A percentile compares a stretch with the other conserved stretches of the same genome.
Evolutionary conservation across 805 yeast genomes (phyloP).

Genomic region (Hanseniaspora mollemarum): DNA sequence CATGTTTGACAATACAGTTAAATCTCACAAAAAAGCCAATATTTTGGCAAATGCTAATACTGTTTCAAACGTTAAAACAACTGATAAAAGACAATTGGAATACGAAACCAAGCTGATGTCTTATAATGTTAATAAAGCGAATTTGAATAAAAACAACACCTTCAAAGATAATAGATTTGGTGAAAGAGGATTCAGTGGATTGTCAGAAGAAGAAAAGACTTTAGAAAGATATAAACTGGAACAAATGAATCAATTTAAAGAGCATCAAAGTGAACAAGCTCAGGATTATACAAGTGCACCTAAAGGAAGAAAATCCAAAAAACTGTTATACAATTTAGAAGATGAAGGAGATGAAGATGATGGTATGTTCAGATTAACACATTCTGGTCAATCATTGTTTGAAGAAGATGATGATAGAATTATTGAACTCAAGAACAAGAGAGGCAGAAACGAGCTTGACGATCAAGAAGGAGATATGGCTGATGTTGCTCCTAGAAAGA

Average conservation of each 20-base stretch:
- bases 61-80: slow-evolving; percentile 55
- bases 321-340: slow-evolving; percentile 60
- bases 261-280: slow-evolving; percentile 54
- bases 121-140: slow-evolving; percentile 28
- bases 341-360: slow-evolving; percentile 43
- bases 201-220: slow-evolving; percentile 89
- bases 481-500: slow-evolving; percentile 44
- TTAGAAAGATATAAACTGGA: slow-evolving; percentile 69
- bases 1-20: slow-evolving; percentile 73
- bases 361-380: slow-evolving; percentile 52
- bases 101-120: slow-evolving; percentile 43
- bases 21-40: slow-evolving; percentile 52
- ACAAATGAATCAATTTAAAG: slow-evolving; percentile 34
- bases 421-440: slow-evolving; percentile 30
- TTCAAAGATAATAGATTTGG: slow-evolving; percentile 84
- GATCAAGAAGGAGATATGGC: slow-evolving; percentile 31
- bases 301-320: slow-evolving; percentile 27
- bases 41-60: slow-evolving; percentile 59
- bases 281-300: slow-evolving; percentile 3
- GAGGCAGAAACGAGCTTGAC: slow-evolving; percentile 32
- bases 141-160: slow-evolving; percentile 65
- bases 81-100: slow-evolving; percentile 48
- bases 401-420: slow-evolving; percentile 38
- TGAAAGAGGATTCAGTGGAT: slow-evolving; percentile 48
- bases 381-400: slow-evolving; percentile 59